phyloP scores from a whole-genome alignment of 495 filamentous ascomycete genomes.

The Lasiosphaeria miniovina region DNA sequence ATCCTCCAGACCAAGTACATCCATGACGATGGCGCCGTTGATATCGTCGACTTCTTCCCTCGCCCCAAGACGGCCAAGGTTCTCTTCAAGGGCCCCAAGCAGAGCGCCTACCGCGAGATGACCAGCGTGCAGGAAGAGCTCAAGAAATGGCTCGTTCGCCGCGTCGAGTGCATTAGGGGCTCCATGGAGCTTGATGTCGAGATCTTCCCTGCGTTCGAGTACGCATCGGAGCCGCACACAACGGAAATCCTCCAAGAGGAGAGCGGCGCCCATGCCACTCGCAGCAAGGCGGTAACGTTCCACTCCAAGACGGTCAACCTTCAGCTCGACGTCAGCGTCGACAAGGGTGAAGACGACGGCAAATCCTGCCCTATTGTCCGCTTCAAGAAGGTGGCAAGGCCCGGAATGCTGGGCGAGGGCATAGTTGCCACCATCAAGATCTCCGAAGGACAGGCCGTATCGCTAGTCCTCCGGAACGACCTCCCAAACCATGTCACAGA shows the following conservation, averaged over 20 bases:
- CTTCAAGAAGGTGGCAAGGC: constrained; percentile 51
- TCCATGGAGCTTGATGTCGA: constrained; percentile 60
- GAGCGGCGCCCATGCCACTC: constrained; percentile 29
- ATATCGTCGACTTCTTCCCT: constrained; percentile 71
- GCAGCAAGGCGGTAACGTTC: constrained; percentile 61
- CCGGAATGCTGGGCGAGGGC: constrained; percentile 55
- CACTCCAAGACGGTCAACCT: constrained; percentile 54
- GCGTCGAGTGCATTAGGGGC: constrained; percentile 68
- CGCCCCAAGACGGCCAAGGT: constrained; percentile 49
- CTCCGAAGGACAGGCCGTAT: constrained; percentile 62
- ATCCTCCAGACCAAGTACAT: constrained; percentile 70
- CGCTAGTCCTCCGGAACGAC: constrained; percentile 62
- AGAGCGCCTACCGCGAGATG: constrained; percentile 50
- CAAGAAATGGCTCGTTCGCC: constrained; percentile 60
- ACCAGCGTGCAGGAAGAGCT: constrained; percentile 50
- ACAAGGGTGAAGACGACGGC: constrained; percentile 51
- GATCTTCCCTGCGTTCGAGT: constrained; percentile 69
- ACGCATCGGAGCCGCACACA: constrained; percentile 57
- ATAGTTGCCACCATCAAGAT: constrained; percentile 56
- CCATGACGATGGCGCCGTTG: constrained; percentile 66
- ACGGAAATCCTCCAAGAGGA: constrained; percentile 45
- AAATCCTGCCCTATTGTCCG: constrained; percentile 39
- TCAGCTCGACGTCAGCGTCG: constrained; percentile 62
- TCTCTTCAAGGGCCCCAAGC: constrained; percentile 40
- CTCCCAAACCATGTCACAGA: constrained; percentile 48